phyloP scores from a whole-genome alignment of 768 basidiomycete genomes.

The Boletus bicolor region DNA sequence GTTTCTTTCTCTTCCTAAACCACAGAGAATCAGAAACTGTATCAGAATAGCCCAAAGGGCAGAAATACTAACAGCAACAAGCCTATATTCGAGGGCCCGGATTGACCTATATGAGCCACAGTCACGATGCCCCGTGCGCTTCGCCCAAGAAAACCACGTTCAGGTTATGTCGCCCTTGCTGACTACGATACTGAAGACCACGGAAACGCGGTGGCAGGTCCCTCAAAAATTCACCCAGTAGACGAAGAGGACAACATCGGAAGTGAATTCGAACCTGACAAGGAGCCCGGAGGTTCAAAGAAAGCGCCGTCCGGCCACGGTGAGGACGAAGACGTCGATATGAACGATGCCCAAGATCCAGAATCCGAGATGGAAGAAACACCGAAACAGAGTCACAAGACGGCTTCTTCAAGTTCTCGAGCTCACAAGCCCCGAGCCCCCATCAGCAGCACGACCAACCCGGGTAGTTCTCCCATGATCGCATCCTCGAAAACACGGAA shows the following conservation, averaged over 20 bases:
- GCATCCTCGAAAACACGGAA: slow-evolving; percentile 13
- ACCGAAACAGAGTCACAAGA: slow-evolving; percentile 12
- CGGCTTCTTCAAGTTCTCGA: neutral
- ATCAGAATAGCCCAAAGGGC: neutral
- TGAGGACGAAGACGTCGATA: slow-evolving; percentile 30
- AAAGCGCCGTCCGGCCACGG: slow-evolving; percentile 31
- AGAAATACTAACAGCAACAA: slow-evolving; percentile 64
- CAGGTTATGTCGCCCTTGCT: slow-evolving; percentile 45
- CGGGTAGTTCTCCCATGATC: neutral
- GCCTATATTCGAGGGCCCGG: slow-evolving; percentile 83
- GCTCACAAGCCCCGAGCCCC: neutral
- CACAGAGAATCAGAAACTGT: neutral
- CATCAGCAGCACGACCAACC: neutral
- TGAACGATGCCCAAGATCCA: slow-evolving; percentile 15
- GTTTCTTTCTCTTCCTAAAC: slow-evolving; percentile 87
- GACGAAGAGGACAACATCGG: slow-evolving; percentile 37
- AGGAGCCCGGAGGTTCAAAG: slow-evolving; percentile 29
- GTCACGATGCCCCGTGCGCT: slow-evolving; percentile 50
- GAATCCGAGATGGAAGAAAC: slow-evolving; percentile 15
- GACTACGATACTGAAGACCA: slow-evolving; percentile 32
- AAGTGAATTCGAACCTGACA: slow-evolving; percentile 55
- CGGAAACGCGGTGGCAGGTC: slow-evolving; percentile 35
- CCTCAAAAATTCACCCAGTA: slow-evolving; percentile 30
- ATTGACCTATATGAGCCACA: neutral
- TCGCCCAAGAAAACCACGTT: slow-evolving; percentile 50